Percentiles rank a stretch among this genome's conserved stretches.
These are phyloP conservation scores for carrot (Daucus carota) DNA, from an alignment of 129 eudicot genomes.

Conservation along the genomic window DH1_v3.0 NC_030381.2:28530501-28531000, in stretches of 20 bases:
- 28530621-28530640: too few relatives aligned
- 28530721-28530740: neutral
- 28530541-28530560: too few relatives aligned
- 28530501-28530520: too few relatives aligned
- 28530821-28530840: constrained; percentile 17
- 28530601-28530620: too few relatives aligned
- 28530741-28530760: neutral
- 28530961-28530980: neutral
- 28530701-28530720: too few relatives aligned
- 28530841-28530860: neutral
- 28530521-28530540: too few relatives aligned
- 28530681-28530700: too few relatives aligned
- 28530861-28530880: neutral
- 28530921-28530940: neutral
- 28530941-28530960: neutral
- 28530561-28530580: too few relatives aligned
- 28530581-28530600: too few relatives aligned
- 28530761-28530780: neutral
- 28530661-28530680: too few relatives aligned
- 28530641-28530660: too few relatives aligned
- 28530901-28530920: constrained; percentile 1
- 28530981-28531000: neutral
- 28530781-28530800: constrained; percentile 22
- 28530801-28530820: constrained; percentile 25
- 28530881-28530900: constrained; percentile 3